Evolutionary conservation across 2,329 filamentous ascomycete genomes (phyloP).

Genomic region (Fusarium compactum): DNA sequence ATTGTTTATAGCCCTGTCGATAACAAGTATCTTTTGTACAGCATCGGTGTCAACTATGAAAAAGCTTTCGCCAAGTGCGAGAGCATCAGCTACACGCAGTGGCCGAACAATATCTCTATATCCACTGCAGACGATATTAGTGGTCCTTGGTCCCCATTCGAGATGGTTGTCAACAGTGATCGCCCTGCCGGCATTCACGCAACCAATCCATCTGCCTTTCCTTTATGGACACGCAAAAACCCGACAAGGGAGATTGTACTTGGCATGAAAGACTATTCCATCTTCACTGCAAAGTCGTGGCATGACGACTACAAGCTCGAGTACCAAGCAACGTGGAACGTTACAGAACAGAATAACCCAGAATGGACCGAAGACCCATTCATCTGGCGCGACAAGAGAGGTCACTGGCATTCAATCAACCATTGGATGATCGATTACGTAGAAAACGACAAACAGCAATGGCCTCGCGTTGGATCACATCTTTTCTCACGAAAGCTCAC

Average conservation of each 20-base stretch:
- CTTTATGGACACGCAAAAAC: conserved; percentile 43
- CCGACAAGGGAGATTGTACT: conserved; percentile 21
- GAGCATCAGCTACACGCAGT: conserved; percentile 27
- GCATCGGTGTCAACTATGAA: conserved; percentile 53
- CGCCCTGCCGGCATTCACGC: conserved; percentile 22
- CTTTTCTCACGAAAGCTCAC: conserved; percentile 45
- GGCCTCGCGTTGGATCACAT: conserved; percentile 49
- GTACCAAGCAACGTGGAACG: conserved; percentile 31
- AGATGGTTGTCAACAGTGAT: conserved; percentile 28
- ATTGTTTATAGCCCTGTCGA: conserved; percentile 59
- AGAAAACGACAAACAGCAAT: conserved; percentile 45
- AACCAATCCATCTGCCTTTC: conserved; percentile 59
- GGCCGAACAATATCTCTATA: conserved; percentile 47
- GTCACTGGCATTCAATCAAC: conserved; percentile 50
- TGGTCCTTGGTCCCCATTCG: conserved; percentile 32
- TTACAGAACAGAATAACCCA: conserved; percentile 21
- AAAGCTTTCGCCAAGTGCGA: conserved; percentile 13
- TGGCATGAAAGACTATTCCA: conserved; percentile 25
- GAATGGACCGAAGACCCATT: conserved; percentile 50
- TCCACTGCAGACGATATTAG: conserved; percentile 32
- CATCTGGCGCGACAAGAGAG: conserved; percentile 51
- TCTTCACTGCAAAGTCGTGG: conserved; percentile 8
- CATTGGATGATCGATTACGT: conserved; percentile 49
- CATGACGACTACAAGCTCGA: conserved; percentile 6
- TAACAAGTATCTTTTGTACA: conserved; percentile 58